A percentile compares a stretch with the other conserved stretches of the same genome.
These are phyloP conservation scores for Candida pini DNA, from an alignment of 805 yeast species.

Conservation along the genomic window DNA sequence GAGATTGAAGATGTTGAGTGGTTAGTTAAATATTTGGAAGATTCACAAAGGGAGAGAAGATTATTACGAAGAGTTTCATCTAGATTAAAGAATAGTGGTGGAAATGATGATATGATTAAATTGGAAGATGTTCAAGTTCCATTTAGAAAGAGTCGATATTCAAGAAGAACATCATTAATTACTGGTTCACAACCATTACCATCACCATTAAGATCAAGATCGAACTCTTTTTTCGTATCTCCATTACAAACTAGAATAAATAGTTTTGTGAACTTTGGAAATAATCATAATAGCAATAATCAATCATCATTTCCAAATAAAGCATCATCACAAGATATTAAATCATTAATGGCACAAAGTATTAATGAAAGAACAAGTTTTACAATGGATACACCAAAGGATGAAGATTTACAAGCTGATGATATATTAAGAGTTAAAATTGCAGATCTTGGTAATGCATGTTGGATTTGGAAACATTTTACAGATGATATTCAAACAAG, in stretches of 20 bases:
- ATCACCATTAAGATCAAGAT: conserved; percentile 65
- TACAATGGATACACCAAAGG: conserved; percentile 30
- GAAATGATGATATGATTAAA: conserved; percentile 9
- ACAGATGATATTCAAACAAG: conserved; percentile 67
- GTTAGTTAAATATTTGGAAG: conserved; percentile 40
- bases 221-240: conserved; percentile 25
- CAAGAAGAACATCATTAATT: conserved; percentile 69
- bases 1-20: conserved; percentile 50
- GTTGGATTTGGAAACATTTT: conserved; percentile 57
- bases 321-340: conserved; percentile 21
- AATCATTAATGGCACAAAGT: conserved; percentile 37
- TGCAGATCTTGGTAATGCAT: conserved; percentile 69
- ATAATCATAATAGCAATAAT: conserved; percentile 4
- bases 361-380: conserved; percentile 27
- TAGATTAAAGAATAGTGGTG: conserved; percentile 16
- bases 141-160: conserved; percentile 30
- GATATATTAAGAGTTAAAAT: conserved; percentile 65
- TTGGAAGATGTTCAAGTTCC: conserved; percentile 17
- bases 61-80: conserved; percentile 24
- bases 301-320: conserved; percentile 5
- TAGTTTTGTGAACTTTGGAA: conserved; percentile 10
- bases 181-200: conserved; percentile 94
- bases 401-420: conserved; percentile 31
- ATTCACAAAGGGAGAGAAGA: conserved; percentile 31
- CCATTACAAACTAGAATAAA: conserved; percentile 15